Percentiles rank a stretch among this genome's conserved stretches.
Evolutionary conservation across 2,329 filamentous ascomycete genomes (phyloP).

Genomic region (Huntiella savannae): DNA sequence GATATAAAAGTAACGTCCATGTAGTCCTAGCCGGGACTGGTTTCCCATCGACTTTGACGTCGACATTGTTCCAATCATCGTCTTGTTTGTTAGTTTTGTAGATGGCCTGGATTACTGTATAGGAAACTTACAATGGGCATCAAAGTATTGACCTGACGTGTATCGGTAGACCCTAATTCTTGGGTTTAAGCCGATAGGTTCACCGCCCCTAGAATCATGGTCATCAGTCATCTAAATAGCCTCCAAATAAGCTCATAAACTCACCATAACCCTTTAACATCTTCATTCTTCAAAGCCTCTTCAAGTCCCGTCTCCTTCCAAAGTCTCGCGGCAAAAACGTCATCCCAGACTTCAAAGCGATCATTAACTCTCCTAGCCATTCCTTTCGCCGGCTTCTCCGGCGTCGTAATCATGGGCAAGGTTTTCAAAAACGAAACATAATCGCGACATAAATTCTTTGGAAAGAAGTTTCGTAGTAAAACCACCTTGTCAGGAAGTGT

Average conservation of each 20-base stretch:
- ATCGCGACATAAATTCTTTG: slow-evolving; percentile 51
- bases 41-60: slow-evolving; percentile 23
- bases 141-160: slow-evolving; percentile 71
- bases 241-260: slow-evolving; percentile 13
- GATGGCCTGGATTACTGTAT: not conserved
- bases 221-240: not conserved
- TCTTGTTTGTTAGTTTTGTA: slow-evolving; percentile 30
- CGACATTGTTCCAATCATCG: slow-evolving; percentile 66
- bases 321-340: slow-evolving; percentile 50
- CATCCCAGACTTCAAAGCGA: slow-evolving; percentile 65
- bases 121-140: slow-evolving; percentile 59
- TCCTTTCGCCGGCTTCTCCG: slow-evolving; percentile 57
- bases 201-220: slow-evolving; percentile 47
- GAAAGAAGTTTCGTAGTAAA: slow-evolving; percentile 56
- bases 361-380: slow-evolving; percentile 79
- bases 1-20: slow-evolving; percentile 78
- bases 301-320: slow-evolving; percentile 63
- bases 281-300: slow-evolving; percentile 31
- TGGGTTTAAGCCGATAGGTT: slow-evolving; percentile 66
- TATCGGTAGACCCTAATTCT: slow-evolving; percentile 87
- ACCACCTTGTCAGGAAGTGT: slow-evolving; percentile 43
- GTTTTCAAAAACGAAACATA: slow-evolving; percentile 55
- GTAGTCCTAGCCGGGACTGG: slow-evolving; percentile 43
- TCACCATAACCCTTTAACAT: slow-evolving; percentile 25
- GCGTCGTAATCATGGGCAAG: slow-evolving; percentile 58